Percentiles rank a stretch among this genome's conserved stretches.
Evolutionary conservation across 345 rosid genomes (phyloP).

Genomic region (Sonneratia alba): DNA sequence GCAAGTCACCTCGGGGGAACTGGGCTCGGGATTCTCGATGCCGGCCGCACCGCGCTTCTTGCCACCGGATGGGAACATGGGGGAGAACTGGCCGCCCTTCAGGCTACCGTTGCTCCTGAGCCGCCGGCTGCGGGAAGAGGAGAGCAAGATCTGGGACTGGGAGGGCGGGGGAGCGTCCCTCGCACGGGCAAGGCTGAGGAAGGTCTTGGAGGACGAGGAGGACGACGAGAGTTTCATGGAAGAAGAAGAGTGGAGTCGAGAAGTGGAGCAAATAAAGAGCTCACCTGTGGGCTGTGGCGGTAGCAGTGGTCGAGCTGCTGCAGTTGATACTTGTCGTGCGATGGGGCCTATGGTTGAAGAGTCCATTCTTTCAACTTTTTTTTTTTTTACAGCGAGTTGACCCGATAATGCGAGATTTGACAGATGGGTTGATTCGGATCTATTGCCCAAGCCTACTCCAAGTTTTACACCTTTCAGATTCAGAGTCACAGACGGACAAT

Average conservation of each 20-base stretch:
- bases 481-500: background rate
- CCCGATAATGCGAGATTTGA: slow-evolving; percentile 1
- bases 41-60: slow-evolving; percentile 47
- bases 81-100: slow-evolving; percentile 71
- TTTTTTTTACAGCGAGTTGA: no score
- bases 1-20: slow-evolving; percentile 94
- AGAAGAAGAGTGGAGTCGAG: slow-evolving; percentile 71
- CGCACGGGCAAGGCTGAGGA: slow-evolving; percentile 60
- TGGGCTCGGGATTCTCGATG: slow-evolving; percentile 75
- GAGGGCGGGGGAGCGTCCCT: slow-evolving; percentile 29
- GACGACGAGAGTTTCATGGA: slow-evolving; percentile 62
- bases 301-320: slow-evolving; percentile 15
- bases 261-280: slow-evolving; percentile 77
- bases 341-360: slow-evolving; percentile 44
- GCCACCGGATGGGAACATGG: slow-evolving; percentile 58
- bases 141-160: slow-evolving; percentile 50
- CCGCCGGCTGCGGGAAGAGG: slow-evolving; percentile 70
- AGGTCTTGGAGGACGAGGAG: slow-evolving; percentile 43
- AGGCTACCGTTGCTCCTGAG: slow-evolving; percentile 63
- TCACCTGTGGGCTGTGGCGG: slow-evolving; percentile 28
- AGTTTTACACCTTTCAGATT: background rate
- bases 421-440: background rate
- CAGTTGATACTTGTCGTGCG: slow-evolving; percentile 41
- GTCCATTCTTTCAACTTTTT: slow-evolving; percentile 31
- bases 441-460: no score